Conservation (phyloP, 306 rosid genomes). For the Vicia villosa region DNA sequence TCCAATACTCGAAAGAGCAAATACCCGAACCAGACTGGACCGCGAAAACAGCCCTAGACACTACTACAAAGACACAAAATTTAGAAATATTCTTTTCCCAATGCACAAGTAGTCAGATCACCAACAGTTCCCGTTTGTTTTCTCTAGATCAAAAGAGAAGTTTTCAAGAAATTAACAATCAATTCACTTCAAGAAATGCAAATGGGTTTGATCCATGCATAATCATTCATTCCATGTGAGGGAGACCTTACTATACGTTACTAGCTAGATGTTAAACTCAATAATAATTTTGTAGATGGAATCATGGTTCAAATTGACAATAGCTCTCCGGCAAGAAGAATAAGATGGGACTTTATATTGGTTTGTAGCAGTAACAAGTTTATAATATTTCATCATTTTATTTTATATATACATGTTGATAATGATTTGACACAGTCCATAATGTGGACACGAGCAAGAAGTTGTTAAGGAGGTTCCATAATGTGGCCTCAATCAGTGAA, state of each 20-base stretch:
- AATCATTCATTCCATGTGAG: slow-evolving; percentile 12
- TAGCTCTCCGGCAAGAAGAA: slow-evolving; percentile 41
- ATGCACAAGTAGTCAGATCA: neutral
- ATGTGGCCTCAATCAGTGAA: slow-evolving; percentile 14
- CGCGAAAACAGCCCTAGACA: too few relatives aligned
- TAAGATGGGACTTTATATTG: slow-evolving; percentile 38
- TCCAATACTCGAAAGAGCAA: too few relatives aligned
- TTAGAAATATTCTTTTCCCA: neutral
- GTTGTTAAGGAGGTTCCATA: slow-evolving; percentile 39
- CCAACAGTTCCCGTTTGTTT: neutral
- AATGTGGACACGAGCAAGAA: slow-evolving; percentile 40
- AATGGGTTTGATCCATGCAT: slow-evolving; percentile 10
- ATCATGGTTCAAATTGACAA: slow-evolving; percentile 28
- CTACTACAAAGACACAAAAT: too few relatives aligned
- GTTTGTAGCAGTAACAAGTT: slow-evolving; percentile 27
- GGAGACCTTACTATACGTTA: neutral
- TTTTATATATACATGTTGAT: slow-evolving; percentile 13
- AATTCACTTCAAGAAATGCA: neutral
- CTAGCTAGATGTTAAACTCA: slow-evolving; percentile 20
- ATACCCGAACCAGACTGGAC: too few relatives aligned
- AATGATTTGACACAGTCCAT: slow-evolving; percentile 36
- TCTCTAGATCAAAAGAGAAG: neutral
- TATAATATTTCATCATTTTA: slow-evolving; percentile 34
- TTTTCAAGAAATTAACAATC: neutral
- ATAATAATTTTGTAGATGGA: slow-evolving; percentile 32